Evolutionary conservation across 2,329 filamentous ascomycete species (phyloP), one percentile per base, ranked within the genome.

Genomic region (Beauveria caledonica): DNA sequence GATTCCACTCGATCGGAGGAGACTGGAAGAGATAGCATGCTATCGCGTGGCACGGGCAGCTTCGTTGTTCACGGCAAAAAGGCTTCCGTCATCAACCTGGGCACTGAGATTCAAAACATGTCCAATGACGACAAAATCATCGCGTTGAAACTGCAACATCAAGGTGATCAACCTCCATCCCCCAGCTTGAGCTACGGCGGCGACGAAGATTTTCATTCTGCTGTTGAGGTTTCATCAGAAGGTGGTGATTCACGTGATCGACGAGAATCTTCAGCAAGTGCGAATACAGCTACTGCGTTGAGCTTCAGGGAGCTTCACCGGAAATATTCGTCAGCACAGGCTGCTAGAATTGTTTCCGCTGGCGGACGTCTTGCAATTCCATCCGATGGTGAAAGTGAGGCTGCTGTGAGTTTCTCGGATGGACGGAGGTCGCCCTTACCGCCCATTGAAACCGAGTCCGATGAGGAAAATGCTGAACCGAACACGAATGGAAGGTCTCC

Each of bases 61-160:
- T 99, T 99, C 72, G 96, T 94, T 4, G 87, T 99, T 4, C 94
- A 99, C 69, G 93, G 94, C 63, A 99, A 97, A 78, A 97, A 99
- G 74, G 94, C 94, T 3, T 96, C 92, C 1, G 90, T 99, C 60
- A 90, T 99, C 66, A 95, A 90, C n/a, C 95, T 99, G 70, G 92
- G 92, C 9, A 86, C 87, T n/a, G 93, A 96, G 67, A 86, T 96
- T 77, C 87, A 93, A 68, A 87, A 83, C 62, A 84, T 92, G 74
- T 82, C 87, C 1, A 81, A 85, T 0, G 89, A 93, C 63, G 88
- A 92, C 68, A 85, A 87, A 42, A 75, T 90, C 46, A 83, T 86
- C 61, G 77, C 86, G 53, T 81, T 86, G 59, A 89, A 82, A 65
- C 74, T 77, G 48, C 72, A 76, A 5, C 75, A 78, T 51, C 74